Percentiles rank a stretch among this genome's conserved stretches.
These are phyloP conservation scores for Eucalyptus globulus DNA, from an alignment of 345 rosid species.

Conservation along the genomic window DNA sequence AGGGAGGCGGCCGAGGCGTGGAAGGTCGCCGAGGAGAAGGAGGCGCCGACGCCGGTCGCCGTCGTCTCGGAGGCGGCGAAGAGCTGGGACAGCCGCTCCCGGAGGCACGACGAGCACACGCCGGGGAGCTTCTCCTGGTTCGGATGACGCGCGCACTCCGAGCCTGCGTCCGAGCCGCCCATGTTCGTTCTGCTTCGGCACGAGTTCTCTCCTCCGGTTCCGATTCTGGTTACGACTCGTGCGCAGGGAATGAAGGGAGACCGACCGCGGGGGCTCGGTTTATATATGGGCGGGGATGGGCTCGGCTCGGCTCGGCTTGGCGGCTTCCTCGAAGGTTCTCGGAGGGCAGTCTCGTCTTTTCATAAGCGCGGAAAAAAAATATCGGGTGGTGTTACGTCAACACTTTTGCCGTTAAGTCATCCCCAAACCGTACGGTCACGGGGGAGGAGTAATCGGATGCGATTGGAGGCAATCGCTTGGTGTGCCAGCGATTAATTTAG, in stretches of 20 bases:
- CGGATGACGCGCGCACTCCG: not conserved
- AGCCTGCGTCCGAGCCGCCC: not conserved
- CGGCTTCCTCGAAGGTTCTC: not conserved
- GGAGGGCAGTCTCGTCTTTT: not conserved
- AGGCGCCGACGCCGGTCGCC: not conserved
- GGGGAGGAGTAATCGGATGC: not conserved
- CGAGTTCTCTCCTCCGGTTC: not conserved
- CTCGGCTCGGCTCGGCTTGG: not conserved
- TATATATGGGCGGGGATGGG: not conserved
- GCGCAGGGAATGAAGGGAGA: not conserved
- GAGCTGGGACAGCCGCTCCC: not conserved
- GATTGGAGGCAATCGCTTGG: not conserved
- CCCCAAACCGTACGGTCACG: not conserved
- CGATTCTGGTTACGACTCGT: not conserved
- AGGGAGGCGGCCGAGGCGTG: not conserved
- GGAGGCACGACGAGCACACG: constrained; percentile 4
- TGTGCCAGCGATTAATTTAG: not conserved
- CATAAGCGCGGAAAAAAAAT: not conserved
- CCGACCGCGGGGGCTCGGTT: not conserved
- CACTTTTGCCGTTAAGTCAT: not conserved
- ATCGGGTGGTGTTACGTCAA: not conserved
- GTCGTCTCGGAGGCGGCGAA: not conserved
- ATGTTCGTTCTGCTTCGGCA: not conserved
- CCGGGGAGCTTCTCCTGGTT: not conserved
- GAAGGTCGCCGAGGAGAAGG: not conserved